Evolutionary conservation across 2,329 filamentous ascomycete species (phyloP), one percentile per base, ranked within the genome.

Genomic region (Sclerotinia trifoliorum): DNA sequence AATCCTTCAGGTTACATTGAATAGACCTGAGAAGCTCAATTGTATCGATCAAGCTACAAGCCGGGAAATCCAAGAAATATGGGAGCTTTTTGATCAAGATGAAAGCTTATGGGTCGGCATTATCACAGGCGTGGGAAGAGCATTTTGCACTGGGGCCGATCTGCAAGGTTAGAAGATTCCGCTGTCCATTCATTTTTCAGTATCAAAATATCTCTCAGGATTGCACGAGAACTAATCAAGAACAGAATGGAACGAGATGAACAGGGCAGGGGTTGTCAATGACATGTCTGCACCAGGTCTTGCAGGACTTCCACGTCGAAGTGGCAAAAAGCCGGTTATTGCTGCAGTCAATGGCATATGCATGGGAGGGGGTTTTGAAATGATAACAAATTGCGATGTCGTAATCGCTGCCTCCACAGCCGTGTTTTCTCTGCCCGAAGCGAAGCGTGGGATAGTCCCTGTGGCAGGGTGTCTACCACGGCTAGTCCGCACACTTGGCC

Each of bases 321-420:
- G 79, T 15, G 90, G 90, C 65, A 86, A 85, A 78, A 94, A 93
- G 75, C 91, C 91, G 15, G 83, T 94, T 70, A 83, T 93, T 49
- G 89, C 88, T 0, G 91, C 90, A 1, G 88, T 93, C 29, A 91
- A 93, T 75, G 90, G 91, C 10, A 80, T 90, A 35, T 90, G 88
- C 64, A 83, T 90, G 55, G 91, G 91, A 63, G 91, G 90, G 66
- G 91, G 90, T 3, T 88, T 90, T 79, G 91, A 94, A 80, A 91
- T 93, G 79, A 83, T 86, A n/a, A 80, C 89, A 62, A 92, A 92
- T 49, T 70, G 69, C 73, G 91, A 94, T 80, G 78, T 94, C 67
- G 83, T 92, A 4, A 78, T 93, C 26, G 89, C 90, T 5, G 80
- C 82, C 1, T 77, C 79, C 4, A 75, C 77, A 17, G 89, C 90